phyloP scores from a whole-genome alignment of 2,329 filamentous ascomycete species.

The Botrytis aclada region DNA sequence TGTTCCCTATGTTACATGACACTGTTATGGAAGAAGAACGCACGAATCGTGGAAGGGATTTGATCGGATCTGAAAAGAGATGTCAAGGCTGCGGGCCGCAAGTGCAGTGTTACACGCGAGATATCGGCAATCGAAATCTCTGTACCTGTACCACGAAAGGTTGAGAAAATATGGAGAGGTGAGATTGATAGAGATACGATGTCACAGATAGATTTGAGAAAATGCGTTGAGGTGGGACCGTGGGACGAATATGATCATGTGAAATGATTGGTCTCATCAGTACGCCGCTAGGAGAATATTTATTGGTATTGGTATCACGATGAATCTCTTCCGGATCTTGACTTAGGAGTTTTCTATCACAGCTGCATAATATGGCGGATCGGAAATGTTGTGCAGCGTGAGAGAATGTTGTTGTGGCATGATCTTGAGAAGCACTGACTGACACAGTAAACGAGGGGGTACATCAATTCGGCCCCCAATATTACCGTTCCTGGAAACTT shows the following conservation, averaged over 20 bases:
- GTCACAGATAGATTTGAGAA: conserved; percentile 1
- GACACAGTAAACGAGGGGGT: neutral
- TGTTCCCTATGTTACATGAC: conserved; percentile 9
- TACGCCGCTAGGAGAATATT: conserved; percentile 14
- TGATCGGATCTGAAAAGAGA: conserved; percentile 7
- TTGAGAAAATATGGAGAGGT: conserved; percentile 8
- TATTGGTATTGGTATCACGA: conserved; percentile 9
- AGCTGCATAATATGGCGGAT: conserved; percentile 11
- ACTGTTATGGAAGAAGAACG: conserved; percentile 1
- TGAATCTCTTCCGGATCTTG: conserved; percentile 6
- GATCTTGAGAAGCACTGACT: conserved; percentile 12
- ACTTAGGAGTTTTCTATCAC: conserved; percentile 9
- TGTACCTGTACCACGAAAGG: neutral
- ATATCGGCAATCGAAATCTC: neutral
- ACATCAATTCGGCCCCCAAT: conserved; percentile 15
- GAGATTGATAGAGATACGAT: neutral
- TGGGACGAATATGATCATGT: conserved; percentile 20
- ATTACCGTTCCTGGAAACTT: neutral
- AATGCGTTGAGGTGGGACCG: conserved; percentile 8
- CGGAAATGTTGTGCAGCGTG: conserved; percentile 5
- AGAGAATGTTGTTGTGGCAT: conserved; percentile 11
- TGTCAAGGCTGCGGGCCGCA: conserved; percentile 11
- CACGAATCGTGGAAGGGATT: neutral
- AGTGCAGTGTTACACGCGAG: conserved; percentile 11
- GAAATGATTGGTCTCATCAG: conserved; percentile 13